These are phyloP conservation scores for Psilocybe cyanescens DNA, from an alignment of 768 basidiomycete genomes.

Conservation along the genomic window DNA sequence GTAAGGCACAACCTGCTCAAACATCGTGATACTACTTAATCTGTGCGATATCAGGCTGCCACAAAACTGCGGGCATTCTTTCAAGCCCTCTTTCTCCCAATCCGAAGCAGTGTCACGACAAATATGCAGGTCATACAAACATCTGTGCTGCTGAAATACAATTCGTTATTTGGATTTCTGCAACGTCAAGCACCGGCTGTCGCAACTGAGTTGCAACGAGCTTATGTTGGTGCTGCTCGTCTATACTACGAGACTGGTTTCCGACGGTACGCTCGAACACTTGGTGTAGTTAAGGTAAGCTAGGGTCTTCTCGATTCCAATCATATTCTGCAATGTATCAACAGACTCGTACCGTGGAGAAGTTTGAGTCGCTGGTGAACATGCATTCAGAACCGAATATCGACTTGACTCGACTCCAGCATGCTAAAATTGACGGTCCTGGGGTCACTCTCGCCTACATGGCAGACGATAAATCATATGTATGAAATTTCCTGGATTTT, in stretches of 20 bases:
- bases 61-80: constrained; percentile 90
- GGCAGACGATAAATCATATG: constrained; percentile 88
- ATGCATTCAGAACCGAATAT: constrained; percentile 45
- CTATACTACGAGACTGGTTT: constrained; percentile 97
- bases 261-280: constrained; percentile 82
- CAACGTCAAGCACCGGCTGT: constrained; percentile 80
- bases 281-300: constrained; percentile 77
- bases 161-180: constrained; percentile 81
- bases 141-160: constrained; percentile 82
- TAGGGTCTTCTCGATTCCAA: not conserved
- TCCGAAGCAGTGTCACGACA: constrained; percentile 81
- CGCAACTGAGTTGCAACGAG: constrained; percentile 86
- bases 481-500: constrained; percentile 42
- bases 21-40: not conserved
- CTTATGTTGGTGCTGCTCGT: constrained; percentile 82
- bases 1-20: constrained; percentile 44
- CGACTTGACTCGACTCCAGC: constrained; percentile 60
- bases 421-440: constrained; percentile 80
- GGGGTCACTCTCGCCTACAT: constrained; percentile 82
- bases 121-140: constrained; percentile 95
- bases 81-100: constrained; percentile 79
- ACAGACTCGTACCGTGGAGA: constrained; percentile 73
- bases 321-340: not conserved
- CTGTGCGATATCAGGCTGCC: constrained; percentile 61
- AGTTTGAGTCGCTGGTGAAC: constrained; percentile 62